A percentile compares a stretch with the other conserved stretches of the same genome.
phyloP scores from a whole-genome alignment of 495 filamentous ascomycete genomes.

The Talaromyces thailandensis region DNA sequence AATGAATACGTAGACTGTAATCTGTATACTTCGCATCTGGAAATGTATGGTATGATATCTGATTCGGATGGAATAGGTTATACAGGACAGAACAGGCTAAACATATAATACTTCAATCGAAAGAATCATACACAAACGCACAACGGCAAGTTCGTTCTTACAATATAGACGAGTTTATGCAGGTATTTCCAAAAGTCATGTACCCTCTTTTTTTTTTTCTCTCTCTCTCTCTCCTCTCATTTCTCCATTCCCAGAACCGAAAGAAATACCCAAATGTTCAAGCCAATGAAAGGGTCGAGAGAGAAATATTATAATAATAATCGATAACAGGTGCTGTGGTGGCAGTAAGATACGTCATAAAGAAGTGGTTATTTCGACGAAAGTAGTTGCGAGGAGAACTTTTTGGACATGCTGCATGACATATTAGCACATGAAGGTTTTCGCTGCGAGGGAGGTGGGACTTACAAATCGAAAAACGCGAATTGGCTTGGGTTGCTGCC shows the following conservation, averaged over 20 bases:
- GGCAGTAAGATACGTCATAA: not conserved
- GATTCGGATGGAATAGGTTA: not conserved
- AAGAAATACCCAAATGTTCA: not conserved
- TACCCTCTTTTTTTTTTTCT: not conserved
- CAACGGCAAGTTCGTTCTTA: not conserved
- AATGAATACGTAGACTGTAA: too few species aligned
- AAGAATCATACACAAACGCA: not conserved
- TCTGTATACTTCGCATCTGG: too few species aligned
- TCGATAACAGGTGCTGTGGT: not conserved
- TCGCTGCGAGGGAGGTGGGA: slow-evolving; percentile 11
- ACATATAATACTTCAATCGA: not conserved
- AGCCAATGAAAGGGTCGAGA: not conserved
- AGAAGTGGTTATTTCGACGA: not conserved
- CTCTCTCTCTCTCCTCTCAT: not conserved
- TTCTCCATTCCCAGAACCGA: not conserved
- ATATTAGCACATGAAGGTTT: slow-evolving; percentile 10
- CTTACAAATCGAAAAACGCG: slow-evolving; percentile 97
- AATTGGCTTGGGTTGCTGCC: slow-evolving; percentile 92
- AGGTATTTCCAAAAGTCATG: not conserved
- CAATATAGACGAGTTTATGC: not conserved
- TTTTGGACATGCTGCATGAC: slow-evolving; percentile 45
- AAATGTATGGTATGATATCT: not conserved
- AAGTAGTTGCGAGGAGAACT: slow-evolving; percentile 21
- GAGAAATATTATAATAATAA: not conserved
- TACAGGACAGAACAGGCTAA: not conserved